Evolutionary conservation across 1,284 basidiomycete genomes (phyloP).

Genomic region (Volvariella surrecta): DNA sequence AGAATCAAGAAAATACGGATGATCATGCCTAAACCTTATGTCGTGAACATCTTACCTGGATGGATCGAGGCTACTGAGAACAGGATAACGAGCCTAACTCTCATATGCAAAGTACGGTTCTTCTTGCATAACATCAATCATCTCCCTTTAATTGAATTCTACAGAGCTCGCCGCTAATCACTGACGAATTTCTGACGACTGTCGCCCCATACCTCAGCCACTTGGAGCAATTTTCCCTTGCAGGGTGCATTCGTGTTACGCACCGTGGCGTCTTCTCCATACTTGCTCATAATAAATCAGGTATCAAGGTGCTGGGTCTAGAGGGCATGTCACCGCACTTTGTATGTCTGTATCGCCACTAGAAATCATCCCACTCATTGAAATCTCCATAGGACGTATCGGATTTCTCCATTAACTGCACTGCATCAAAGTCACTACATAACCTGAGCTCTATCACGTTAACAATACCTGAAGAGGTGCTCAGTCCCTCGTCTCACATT

Average conservation of each 20-base stretch:
- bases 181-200: slow-evolving; percentile 39
- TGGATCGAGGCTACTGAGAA: slow-evolving; percentile 41
- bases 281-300: slow-evolving; percentile 30
- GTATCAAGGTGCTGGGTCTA: slow-evolving; percentile 45
- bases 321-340: slow-evolving; percentile 57
- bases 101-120: slow-evolving; percentile 56
- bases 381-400: slow-evolving; percentile 38
- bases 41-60: slow-evolving; percentile 36
- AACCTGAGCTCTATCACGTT: slow-evolving; percentile 50
- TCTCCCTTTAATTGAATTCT: neutral
- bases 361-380: neutral
- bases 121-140: slow-evolving; percentile 5
- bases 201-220: slow-evolving; percentile 38
- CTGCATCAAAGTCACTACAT: slow-evolving; percentile 24
- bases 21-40: slow-evolving; percentile 59
- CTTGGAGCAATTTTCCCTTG: slow-evolving; percentile 48
- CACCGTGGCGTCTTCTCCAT: slow-evolving; percentile 46
- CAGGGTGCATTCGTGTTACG: slow-evolving; percentile 63
- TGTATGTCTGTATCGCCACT: slow-evolving; percentile 27
- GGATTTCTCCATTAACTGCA: slow-evolving; percentile 32
- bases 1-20: slow-evolving; percentile 44
- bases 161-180: slow-evolving; percentile 47
- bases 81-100: slow-evolving; percentile 43
- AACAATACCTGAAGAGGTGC: slow-evolving; percentile 31
- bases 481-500: slow-evolving; percentile 8